Conservation (phyloP, 169 alveolate genomes). For the Babesia gibsoni region DNA sequence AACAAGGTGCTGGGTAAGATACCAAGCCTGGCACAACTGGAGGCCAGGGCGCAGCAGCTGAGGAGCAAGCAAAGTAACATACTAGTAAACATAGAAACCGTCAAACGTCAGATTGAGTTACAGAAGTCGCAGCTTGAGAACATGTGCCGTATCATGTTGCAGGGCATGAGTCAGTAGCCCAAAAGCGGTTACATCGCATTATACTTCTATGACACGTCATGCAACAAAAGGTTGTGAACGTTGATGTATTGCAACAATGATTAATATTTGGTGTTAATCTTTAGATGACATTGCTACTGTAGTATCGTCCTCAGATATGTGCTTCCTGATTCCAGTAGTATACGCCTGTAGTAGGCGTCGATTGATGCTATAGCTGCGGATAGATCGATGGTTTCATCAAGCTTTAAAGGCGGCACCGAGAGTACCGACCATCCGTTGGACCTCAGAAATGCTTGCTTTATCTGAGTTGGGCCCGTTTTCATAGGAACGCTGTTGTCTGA, state of each 20-base stretch:
- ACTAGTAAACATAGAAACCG: not conserved
- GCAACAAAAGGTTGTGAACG: not conserved
- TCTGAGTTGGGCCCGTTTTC: slow-evolving; percentile 54
- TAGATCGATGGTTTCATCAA: slow-evolving; percentile 17
- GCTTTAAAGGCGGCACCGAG: slow-evolving; percentile 47
- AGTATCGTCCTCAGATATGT: slow-evolving; percentile 19
- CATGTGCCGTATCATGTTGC: slow-evolving; percentile 15
- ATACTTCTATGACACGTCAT: too few species aligned
- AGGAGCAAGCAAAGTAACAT: not conserved
- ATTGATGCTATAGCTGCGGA: slow-evolving; percentile 1
- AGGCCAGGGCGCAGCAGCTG: slow-evolving; percentile 25
- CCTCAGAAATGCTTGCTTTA: slow-evolving; percentile 42
- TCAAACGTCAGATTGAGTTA: slow-evolving; percentile 27
- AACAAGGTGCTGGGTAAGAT: slow-evolving; percentile 42
- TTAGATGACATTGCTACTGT: not conserved
- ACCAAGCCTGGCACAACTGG: slow-evolving; percentile 36
- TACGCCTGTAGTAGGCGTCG: slow-evolving; percentile 33
- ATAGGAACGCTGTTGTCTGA: not conserved
- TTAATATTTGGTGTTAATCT: not conserved
- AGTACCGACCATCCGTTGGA: slow-evolving; percentile 37
- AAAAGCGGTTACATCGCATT: too few species aligned
- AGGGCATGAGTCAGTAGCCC: too few species aligned
- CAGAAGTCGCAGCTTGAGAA: slow-evolving; percentile 44
- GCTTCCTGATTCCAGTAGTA: slow-evolving; percentile 35
- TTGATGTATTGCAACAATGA: not conserved